Base-by-base conservation (phyloP, 129 eudicot species). In the Pseudognaphalium luteoalbum region DNA sequence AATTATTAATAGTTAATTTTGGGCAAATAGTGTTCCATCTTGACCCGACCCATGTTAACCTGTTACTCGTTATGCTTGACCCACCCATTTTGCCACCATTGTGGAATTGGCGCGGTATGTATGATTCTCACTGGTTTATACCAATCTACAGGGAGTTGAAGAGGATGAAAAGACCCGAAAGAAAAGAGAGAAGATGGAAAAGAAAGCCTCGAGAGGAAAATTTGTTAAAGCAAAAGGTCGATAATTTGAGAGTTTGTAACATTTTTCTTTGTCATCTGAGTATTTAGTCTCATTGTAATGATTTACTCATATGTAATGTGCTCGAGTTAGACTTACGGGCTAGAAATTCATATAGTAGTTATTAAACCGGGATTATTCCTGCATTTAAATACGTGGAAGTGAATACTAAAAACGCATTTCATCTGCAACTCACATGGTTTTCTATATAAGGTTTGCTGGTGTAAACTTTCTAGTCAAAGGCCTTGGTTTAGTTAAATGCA, bases 101-200 rank as follows among this genome's bases (percentile, higher is more conserved):
- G 33, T 0, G 11, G 4, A 47, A 62, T 42, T 42, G 56, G 28
- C 30, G 21, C 64, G 56, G 4, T 3, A 6, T 69, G 75, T 59
- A 57, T 44, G 15, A 66, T 58, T 37, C 72, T 69, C 63, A 61
- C 59, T 34, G 78, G 42, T 73, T 16, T 67, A 32, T 42, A 14
- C 19, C 21, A 47, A 66, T 77, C 25, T 35, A 63, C 83, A 91
- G 97, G 98, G 85, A 63, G 87, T 34, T 60, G 94, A 86, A 65
- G 98, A 91, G 80, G 97, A 91, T 80, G 97, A 91, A 62, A 91
- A 88, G 81, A 85, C 93, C 14, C 85, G 93, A 67, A 94, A 91
- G 88, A 94, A 94, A 80, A 88, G 98, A 81, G 96, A 94, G 80
- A 94, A 91, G 70, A 78, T 91, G 91, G 98, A 94, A 85, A 94